These are phyloP conservation scores for Metschnikowia dekortorum DNA, from an alignment of 805 yeast species.

Conservation along the genomic window DNA sequence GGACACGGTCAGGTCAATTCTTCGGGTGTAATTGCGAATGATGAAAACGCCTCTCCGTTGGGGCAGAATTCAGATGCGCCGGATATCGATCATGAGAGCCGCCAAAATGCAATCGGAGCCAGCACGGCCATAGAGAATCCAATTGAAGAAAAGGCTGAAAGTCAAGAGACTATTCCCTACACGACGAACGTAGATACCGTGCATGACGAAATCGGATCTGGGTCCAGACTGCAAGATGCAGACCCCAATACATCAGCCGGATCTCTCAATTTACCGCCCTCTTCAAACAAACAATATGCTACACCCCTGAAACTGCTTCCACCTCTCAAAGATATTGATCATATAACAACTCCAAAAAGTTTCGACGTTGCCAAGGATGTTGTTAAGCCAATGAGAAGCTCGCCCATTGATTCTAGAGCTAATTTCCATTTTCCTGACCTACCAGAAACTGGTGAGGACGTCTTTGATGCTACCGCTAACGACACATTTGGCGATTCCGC, in stretches of 20 bases:
- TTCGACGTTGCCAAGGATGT: conserved; percentile 38
- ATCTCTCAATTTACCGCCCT: conserved; percentile 6
- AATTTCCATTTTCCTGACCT: conserved; percentile 9
- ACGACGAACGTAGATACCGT: not conserved
- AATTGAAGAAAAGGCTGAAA: not conserved
- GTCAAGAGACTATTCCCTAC: not conserved
- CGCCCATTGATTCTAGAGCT: conserved; percentile 19
- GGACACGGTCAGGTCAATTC: not conserved
- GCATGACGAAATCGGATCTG: conserved; percentile 5
- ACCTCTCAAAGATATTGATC: conserved; percentile 40
- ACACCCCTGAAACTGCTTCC: conserved; percentile 42
- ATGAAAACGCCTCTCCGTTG: conserved; percentile 5
- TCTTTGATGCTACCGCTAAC: conserved; percentile 14
- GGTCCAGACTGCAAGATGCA: not conserved
- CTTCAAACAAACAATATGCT: conserved; percentile 19
- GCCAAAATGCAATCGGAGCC: not conserved
- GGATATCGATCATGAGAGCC: not conserved
- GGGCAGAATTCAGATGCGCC: conserved; percentile 11
- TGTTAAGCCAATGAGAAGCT: conserved; percentile 15
- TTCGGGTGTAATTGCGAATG: not conserved
- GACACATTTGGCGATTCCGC: conserved; percentile 14
- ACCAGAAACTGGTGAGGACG: conserved; percentile 15
- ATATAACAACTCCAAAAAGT: conserved; percentile 37
- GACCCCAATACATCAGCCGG: conserved; percentile 14
- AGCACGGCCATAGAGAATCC: not conserved